A percentile compares a stretch with the other conserved stretches of the same genome.
Evolutionary conservation across 2,329 filamentous ascomycete genomes (phyloP).

Genomic region (Ophiostoma himal-ulmi): DNA sequence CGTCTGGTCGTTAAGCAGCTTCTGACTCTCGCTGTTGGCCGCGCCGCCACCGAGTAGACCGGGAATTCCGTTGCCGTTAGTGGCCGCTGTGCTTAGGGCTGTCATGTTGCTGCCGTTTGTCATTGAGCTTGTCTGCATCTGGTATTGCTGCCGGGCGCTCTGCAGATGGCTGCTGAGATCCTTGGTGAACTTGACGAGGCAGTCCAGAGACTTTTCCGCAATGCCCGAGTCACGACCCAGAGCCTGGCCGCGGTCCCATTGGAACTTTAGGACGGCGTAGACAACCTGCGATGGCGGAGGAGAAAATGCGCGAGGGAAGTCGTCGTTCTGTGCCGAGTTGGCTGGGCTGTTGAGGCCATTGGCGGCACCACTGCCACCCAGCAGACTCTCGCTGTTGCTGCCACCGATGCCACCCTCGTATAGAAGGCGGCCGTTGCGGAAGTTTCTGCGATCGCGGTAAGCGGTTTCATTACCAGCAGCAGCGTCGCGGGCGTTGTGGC

Average conservation of each 20-base stretch:
- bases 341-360: neutral
- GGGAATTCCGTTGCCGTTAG: constrained; percentile 32
- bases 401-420: constrained; percentile 21
- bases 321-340: constrained; percentile 17
- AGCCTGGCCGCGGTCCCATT: constrained; percentile 78
- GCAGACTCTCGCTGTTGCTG: constrained; percentile 17
- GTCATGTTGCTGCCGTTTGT: constrained; percentile 19
- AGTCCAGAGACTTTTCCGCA: constrained; percentile 52
- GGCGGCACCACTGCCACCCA: constrained; percentile 15
- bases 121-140: constrained; percentile 40
- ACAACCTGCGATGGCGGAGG: constrained; percentile 65
- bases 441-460: constrained; percentile 22
- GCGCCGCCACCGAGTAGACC: constrained; percentile 23
- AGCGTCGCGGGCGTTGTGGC: constrained; percentile 18
- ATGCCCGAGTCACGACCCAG: constrained; percentile 39
- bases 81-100: constrained; percentile 25
- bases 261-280: constrained; percentile 95
- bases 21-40: constrained; percentile 46
- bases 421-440: constrained; percentile 24
- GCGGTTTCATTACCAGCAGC: constrained; percentile 13
- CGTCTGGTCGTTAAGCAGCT: constrained; percentile 54
- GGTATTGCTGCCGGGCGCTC: constrained; percentile 47
- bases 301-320: constrained; percentile 20
- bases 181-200: constrained; percentile 55
- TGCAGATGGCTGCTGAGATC: constrained; percentile 53